Conservation (phyloP, 2,329 filamentous ascomycete species). For the Ophidiomyces ophidiicola region DNA sequence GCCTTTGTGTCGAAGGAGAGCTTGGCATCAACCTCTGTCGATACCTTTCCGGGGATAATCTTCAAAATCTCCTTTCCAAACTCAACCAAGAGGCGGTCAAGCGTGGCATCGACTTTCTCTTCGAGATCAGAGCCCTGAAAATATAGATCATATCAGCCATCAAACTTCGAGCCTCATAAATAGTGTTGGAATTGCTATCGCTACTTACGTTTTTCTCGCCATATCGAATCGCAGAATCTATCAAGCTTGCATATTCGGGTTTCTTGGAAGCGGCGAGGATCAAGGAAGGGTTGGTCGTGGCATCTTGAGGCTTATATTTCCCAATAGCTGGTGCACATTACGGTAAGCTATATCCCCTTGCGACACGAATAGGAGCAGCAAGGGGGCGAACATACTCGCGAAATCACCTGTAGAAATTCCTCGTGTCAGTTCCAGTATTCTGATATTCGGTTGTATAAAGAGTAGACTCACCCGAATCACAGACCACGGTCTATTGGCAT, state of each 20-base stretch:
- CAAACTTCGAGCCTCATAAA: not conserved
- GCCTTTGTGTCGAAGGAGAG: conserved; percentile 92
- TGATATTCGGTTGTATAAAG: conserved; percentile 14
- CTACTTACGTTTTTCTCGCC: conserved; percentile 61
- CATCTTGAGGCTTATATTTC: conserved; percentile 99
- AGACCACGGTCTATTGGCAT: conserved; percentile 71
- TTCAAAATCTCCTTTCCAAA: conserved; percentile 96
- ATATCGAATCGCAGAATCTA: conserved; percentile 71
- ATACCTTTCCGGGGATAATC: conserved; percentile 96
- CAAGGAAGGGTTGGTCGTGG: conserved; percentile 97
- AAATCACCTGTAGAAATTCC: conserved; percentile 51
- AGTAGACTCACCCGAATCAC: conserved; percentile 82
- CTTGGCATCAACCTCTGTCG: conserved; percentile 91
- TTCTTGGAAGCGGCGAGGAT: conserved; percentile 98
- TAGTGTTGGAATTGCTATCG: not conserved
- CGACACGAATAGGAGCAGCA: not conserved
- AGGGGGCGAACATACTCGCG: conserved; percentile 48
- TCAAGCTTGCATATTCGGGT: conserved; percentile 84
- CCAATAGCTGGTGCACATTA: conserved; percentile 60
- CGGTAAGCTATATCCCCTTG: conserved; percentile 10
- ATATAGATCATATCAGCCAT: not conserved
- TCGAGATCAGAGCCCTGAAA: conserved; percentile 51
- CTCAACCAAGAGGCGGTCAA: conserved; percentile 91
- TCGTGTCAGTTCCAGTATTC: conserved; percentile 13
- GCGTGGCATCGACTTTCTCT: conserved; percentile 73